Evolutionary conservation across 2,329 filamentous ascomycete species (phyloP).

Genomic region (Cercospora sp.): DNA sequence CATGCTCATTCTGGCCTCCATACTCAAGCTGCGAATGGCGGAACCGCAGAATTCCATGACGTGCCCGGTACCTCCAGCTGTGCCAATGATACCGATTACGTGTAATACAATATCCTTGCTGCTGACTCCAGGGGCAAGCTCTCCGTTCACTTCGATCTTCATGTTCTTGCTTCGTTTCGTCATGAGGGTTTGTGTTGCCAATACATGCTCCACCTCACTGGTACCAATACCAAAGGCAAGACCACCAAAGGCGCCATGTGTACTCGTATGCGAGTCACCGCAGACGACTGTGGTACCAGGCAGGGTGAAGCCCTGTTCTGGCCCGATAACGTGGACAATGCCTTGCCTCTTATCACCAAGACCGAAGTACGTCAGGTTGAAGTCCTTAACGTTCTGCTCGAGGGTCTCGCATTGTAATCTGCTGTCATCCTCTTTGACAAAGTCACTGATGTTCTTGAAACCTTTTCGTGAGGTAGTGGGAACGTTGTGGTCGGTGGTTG

Average conservation of each 20-base stretch:
- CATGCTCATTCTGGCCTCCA: constrained; percentile 98
- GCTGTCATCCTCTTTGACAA: constrained; percentile 93
- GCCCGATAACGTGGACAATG: constrained; percentile 97
- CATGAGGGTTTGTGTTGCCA: constrained; percentile 93
- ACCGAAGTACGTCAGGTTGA: constrained; percentile 95
- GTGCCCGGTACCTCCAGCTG: constrained; percentile 87
- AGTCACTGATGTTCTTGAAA: constrained; percentile 89
- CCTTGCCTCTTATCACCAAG: constrained; percentile 95
- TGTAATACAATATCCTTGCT: constrained; percentile 95
- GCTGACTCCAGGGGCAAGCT: constrained; percentile 85
- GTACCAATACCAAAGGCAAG: constrained; percentile 97
- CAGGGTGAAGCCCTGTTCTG: constrained; percentile 97
- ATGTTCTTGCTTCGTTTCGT: constrained; percentile 98
- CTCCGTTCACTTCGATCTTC: constrained; percentile 91
- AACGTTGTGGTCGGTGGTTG: constrained; percentile 96
- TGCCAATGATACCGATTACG: constrained; percentile 90
- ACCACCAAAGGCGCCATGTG: constrained; percentile 92
- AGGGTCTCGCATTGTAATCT: constrained; percentile 91
- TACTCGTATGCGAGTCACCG: constrained; percentile 97
- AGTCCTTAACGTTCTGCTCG: constrained; percentile 96
- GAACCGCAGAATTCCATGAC: constrained; percentile 98
- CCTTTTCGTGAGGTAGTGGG: constrained; percentile 87
- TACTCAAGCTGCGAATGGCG: constrained; percentile 82
- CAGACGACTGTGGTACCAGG: constrained; percentile 96
- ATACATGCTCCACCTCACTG: constrained; percentile 96